phyloP scores from a whole-genome alignment of 495 filamentous ascomycete species.

The Neurospora sp. region DNA sequence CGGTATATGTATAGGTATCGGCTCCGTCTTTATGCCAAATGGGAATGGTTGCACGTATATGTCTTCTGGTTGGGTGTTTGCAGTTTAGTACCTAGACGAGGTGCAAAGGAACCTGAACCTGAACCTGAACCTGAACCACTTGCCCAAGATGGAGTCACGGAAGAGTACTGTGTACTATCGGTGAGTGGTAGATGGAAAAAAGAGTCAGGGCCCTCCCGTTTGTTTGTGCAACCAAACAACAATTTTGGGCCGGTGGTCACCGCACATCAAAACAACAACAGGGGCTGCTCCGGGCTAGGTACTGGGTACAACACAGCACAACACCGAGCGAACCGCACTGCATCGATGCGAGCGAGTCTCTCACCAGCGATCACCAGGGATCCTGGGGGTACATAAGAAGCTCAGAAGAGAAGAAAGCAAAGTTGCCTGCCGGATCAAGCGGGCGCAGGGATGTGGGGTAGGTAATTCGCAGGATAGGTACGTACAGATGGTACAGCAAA shows the following conservation, averaged over 20 bases:
- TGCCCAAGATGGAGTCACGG: not conserved
- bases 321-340: not conserved
- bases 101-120: not conserved
- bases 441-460: not conserved
- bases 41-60: not conserved
- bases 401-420: not conserved
- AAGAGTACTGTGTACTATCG: not conserved
- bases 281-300: no score
- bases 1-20: not conserved
- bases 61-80: not conserved
- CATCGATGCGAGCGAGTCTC: not conserved
- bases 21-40: not conserved
- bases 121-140: not conserved
- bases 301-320: not conserved
- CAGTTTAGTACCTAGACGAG: not conserved
- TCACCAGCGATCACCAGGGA: not conserved
- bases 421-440: not conserved
- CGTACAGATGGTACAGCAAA: not conserved
- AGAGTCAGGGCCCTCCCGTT: not conserved
- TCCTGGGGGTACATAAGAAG: not conserved
- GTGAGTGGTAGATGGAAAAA: not conserved
- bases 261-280: not conserved
- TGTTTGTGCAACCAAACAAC: not conserved
- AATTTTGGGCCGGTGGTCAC: not conserved
- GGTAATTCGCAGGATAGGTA: not conserved